Base-by-base conservation (phyloP, 768 basidiomycete genomes). In the Boletus coccyginus region DNA sequence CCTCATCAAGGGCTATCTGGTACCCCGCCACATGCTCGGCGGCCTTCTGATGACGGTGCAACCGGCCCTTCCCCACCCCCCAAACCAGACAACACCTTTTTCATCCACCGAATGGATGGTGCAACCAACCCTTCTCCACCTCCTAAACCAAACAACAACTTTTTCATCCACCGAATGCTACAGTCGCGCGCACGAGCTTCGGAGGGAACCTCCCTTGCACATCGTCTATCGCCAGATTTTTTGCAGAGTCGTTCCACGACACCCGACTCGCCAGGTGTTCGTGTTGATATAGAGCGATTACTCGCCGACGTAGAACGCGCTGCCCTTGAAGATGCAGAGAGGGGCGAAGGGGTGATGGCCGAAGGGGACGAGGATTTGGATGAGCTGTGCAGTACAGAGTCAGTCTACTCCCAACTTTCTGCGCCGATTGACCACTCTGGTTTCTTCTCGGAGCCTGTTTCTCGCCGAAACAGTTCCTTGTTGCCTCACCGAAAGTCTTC, bases 361-460 rank as follows among this genome's bases (percentile, higher is more conserved):
- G 41, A 56, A 1, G 55, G 32, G 11, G 61, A 55, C 10, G 58
- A 35, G 0, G 55, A 46, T 12, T 55, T 32, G 54, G 53, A 29
- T 2, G 50, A 51, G 7, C 32, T 11, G 19, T 43, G 56, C 1
- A 57, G 38, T n/a, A n/a, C 51, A 0, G 55, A 38, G 11, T 72
- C 70, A 0, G 14, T 45, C 7, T 70, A 70, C 46, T 70, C 70
- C 5, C 68, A 70, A 50, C 33, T 16, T 7, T 70, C 70, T 41
- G 68, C 66, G 13, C 38, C 51, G 2, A 1, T 58, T 5, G 62
- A 68, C 19, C 62, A 68, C 24, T 13, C 52, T 5, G 16, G 24
- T 2, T 53, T 45, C 11, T 31, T 59, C 2, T 39, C 59, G 21
- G 55, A 52, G 3, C 39, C 46, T 14, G 2, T 36, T 31, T 50